Evolutionary conservation across 2,329 filamentous ascomycete genomes (phyloP), one percentile per base, ranked within the genome.

Genomic region (Phoma sp.): DNA sequence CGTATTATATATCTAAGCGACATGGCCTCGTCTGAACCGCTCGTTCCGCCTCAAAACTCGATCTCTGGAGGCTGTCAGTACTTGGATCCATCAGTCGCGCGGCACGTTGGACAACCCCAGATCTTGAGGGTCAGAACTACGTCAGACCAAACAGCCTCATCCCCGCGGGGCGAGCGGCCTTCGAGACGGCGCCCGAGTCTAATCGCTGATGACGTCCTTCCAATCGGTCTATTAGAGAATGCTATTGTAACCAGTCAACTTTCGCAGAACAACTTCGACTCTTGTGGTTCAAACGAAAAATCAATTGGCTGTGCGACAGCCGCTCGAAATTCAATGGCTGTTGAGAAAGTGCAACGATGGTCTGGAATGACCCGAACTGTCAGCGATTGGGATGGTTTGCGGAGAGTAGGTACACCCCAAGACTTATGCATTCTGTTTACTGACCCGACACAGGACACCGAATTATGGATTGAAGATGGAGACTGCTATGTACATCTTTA

Each of bases 401-500:
- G 77, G 59, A 77, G 73, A 55, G 80, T 81, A 70, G 62, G 75
- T 67, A 6, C n/a, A 36, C 15, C 19, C 15, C 22, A n/a, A 21
- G 17, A 27, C 15, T 24, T 4, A 25, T 39, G 10, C 25, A 39
- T 40, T 32, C 37, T 17, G 21, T 57, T 60, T 47, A 63, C 46
- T 39, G 31, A 8, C 12, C 8, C 27, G 21, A 25, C 29, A 24
- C 55, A 92, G 89, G 90, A 93, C 63, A 79, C 84, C 2, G 89
- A 92, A 61, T 78, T 94, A 2, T 93, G 87, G 87, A 81, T 82
- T 57, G 78, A 82, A 10, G 76, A 86, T 59, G 89, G 87, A 13
- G 85, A 92, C 68, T 92, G 89, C 64, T 79, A 86, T 15, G 81
- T 93, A 1, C 82, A 92, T 72, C 78, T 93, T 0, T 87, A 90